Evolutionary conservation across 352 stramenopile species (phyloP).

Genomic region (Phytophthora ramorum): DNA sequence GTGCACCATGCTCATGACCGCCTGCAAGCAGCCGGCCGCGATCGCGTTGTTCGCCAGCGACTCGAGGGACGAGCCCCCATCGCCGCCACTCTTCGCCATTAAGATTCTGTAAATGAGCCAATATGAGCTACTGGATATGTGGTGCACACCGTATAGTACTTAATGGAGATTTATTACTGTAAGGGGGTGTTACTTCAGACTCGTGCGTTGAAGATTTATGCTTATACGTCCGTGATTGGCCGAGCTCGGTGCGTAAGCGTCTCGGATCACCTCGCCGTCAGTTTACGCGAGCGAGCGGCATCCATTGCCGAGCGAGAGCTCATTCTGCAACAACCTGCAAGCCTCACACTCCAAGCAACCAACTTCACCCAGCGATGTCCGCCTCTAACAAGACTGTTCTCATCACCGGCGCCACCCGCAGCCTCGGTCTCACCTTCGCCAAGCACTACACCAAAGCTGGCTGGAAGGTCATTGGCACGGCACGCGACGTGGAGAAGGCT

Average conservation of each 20-base stretch:
- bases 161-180: not conserved
- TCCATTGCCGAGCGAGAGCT: not conserved
- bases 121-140: not conserved
- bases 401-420: slow-evolving; percentile 53
- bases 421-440: slow-evolving; percentile 52
- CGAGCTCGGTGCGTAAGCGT: not conserved
- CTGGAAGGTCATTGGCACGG: slow-evolving; percentile 54
- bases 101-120: not conserved
- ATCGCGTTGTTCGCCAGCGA: slow-evolving; percentile 35
- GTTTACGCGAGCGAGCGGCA: not conserved
- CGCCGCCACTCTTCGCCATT: not conserved
- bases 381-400: slow-evolving; percentile 49
- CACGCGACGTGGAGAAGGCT: slow-evolving; percentile 36
- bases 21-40: slow-evolving; percentile 45
- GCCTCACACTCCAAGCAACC: not conserved
- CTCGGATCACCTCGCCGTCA: not conserved
- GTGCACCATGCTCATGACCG: slow-evolving; percentile 53
- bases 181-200: not conserved
- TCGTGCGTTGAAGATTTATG: not conserved
- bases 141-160: not conserved
- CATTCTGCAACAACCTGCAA: not conserved
- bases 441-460: slow-evolving; percentile 48
- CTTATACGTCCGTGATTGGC: not conserved
- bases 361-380: not conserved
- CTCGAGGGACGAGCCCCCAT: slow-evolving; percentile 27